These are phyloP conservation scores for Pythium biforme DNA, from an alignment of 352 stramenopile genomes.

Conservation along the genomic window DNA sequence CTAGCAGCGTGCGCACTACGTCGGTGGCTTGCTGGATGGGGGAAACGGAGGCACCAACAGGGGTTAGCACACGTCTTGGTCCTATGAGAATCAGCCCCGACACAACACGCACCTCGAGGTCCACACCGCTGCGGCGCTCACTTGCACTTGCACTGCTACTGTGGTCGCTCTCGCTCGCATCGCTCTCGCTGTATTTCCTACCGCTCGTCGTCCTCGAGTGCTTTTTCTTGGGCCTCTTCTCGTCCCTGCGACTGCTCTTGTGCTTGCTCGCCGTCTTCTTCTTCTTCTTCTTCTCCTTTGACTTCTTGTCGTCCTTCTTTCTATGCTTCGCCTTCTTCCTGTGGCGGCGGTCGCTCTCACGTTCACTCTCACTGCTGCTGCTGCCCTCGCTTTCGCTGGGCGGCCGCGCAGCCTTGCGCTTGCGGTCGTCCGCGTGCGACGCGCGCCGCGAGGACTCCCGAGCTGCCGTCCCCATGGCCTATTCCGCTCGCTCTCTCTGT, in stretches of 20 bases:
- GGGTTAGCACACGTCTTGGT: too few relatives aligned
- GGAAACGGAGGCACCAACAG: not conserved
- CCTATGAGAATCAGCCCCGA: too few relatives aligned
- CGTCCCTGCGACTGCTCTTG: not conserved
- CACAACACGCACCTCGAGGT: constrained; percentile 5
- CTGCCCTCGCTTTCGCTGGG: constrained; percentile 12
- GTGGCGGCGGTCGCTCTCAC: constrained; percentile 27
- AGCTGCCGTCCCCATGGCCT: not conserved
- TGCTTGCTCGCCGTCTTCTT: constrained; percentile 4
- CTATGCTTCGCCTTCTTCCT: constrained; percentile 34
- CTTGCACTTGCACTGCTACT: constrained; percentile 6
- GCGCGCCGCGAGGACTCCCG: constrained; percentile 1
- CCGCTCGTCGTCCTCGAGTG: not conserved
- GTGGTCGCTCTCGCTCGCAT: not conserved
- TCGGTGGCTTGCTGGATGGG: constrained; percentile 33
- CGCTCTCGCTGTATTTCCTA: not conserved
- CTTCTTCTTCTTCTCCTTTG: constrained; percentile 17
- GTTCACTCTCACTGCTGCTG: constrained; percentile 26
- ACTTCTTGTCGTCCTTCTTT: constrained; percentile 33
- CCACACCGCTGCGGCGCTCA: constrained; percentile 5
- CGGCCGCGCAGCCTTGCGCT: not conserved
- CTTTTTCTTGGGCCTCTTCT: not conserved
- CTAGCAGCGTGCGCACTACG: constrained; percentile 55
- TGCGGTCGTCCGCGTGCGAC: constrained; percentile 9
- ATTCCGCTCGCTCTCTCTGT: not conserved